Percentiles rank a stretch among this genome's conserved stretches.
These are phyloP conservation scores for Athelia sp. DNA, from an alignment of 1,284 basidiomycete genomes.

Conservation along the genomic window DNA sequence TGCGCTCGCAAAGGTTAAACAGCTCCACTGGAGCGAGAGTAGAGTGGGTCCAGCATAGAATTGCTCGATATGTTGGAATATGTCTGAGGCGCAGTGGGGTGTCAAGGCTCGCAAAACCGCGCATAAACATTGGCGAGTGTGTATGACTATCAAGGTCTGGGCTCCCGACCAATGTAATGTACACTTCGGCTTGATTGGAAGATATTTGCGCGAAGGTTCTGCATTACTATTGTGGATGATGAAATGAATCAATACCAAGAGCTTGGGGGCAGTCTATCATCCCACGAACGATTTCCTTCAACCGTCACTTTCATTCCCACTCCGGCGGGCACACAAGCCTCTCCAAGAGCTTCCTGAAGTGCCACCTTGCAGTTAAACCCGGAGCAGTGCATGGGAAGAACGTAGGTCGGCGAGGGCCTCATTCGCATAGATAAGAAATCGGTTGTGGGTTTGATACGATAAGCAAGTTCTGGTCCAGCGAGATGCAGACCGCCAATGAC, in stretches of 20 bases:
- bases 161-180: no score
- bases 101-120: no score
- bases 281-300: slow-evolving; percentile 32
- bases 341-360: slow-evolving; percentile 62
- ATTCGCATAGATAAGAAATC: slow-evolving; percentile 60
- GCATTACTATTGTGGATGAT: no score
- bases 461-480: slow-evolving; percentile 55
- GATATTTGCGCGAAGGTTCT: no score
- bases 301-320: slow-evolving; percentile 64
- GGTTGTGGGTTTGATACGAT: slow-evolving; percentile 66
- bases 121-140: no score
- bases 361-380: slow-evolving; percentile 71
- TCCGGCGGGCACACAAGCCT: slow-evolving; percentile 71
- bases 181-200: no score
- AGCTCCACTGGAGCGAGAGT: slow-evolving; percentile 42
- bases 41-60: slow-evolving; percentile 10
- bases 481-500: slow-evolving; percentile 79
- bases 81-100: no score
- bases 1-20: slow-evolving; percentile 55
- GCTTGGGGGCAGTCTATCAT: slow-evolving; percentile 28
- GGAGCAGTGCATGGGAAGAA: slow-evolving; percentile 82
- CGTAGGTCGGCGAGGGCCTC: slow-evolving; percentile 58
- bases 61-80: no score
- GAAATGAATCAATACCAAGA: no score
- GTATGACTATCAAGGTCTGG: no score